Base-by-base conservation (phyloP, 2,329 filamentous ascomycete species). In the Ascochyta fabae region DNA sequence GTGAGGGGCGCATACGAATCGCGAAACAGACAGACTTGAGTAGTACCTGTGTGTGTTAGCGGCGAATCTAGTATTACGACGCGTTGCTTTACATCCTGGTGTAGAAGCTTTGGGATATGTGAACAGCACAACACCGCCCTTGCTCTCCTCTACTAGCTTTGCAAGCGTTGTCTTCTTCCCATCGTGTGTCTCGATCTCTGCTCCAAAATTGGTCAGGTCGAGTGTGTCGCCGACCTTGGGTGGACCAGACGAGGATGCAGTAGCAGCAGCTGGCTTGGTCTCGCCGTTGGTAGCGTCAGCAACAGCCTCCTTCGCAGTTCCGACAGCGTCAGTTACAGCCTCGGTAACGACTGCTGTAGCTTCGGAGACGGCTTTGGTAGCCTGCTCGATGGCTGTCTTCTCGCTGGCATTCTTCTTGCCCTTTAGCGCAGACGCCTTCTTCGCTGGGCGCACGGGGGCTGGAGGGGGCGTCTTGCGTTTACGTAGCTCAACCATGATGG, bases 61-160 rank as follows among this genome's bases (percentile, higher is more conserved):
- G 26, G 35, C 8, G 22, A 15, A 23, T 23, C 16, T 40, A 23
- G n/a, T 10, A 16, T 15, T 45, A 22, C 8, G 19, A n/a, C 12
- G 9, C 52, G 39, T 49, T 24, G 38, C 80, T 91, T 85, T 86
- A 96, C 94, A 98, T 60, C 94, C 94, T 34, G 92, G 91, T 22
- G 95, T 99, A 26, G 90, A 95, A 12, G 95, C 95, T 79, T 90
- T 96, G 56, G 95, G 95, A 73, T 98, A 98, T 29, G 93, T 97
- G 77, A 99, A 97, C 27, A 98, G 80, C 31, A 96, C 91, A 39
- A 98, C 89, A 24, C 94, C 95, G 33, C 85, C 83, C 78, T 91
- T 88, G 83, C 92, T 96, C 71, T 89, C 85, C 47, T 92, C 88
- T 44, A 97, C 84, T 23, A 99, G 86, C 66, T 87, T 82, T 79